These are phyloP conservation scores for Metschnikowia cubensis DNA, from an alignment of 805 yeast genomes.

Conservation along the genomic window DNA sequence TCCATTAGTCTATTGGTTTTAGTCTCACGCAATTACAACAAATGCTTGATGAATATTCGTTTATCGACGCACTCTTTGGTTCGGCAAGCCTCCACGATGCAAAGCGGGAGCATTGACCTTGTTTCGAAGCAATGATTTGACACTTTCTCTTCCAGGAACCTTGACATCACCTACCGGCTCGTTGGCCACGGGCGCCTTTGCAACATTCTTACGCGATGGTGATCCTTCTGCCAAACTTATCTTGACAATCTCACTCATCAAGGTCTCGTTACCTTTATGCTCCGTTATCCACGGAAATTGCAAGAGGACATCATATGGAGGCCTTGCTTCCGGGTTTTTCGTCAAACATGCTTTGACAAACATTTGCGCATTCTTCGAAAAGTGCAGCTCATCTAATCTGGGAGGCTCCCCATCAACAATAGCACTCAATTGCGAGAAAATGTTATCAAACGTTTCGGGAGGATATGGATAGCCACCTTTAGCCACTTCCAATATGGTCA, in stretches of 20 bases:
- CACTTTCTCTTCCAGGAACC: conserved; percentile 27
- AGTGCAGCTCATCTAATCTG: conserved; percentile 28
- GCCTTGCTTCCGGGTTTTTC: conserved; percentile 77
- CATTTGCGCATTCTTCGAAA: conserved; percentile 71
- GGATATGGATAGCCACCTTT: conserved; percentile 95
- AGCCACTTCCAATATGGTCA: conserved; percentile 82
- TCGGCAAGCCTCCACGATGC: conserved; percentile 39
- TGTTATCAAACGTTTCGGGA: conserved; percentile 84
- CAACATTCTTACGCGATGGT: conserved; percentile 12
- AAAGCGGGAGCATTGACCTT: conserved; percentile 43
- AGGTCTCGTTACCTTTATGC: conserved; percentile 37
- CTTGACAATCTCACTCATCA: conserved; percentile 27
- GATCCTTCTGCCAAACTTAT: conserved; percentile 13
- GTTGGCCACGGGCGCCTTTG: conserved; percentile 15
- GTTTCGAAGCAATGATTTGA: conserved; percentile 35
- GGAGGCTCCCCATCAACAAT: conserved; percentile 55
- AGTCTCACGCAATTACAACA: background rate
- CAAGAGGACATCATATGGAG: conserved; percentile 70
- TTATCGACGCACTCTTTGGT: conserved; percentile 15
- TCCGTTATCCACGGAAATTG: conserved; percentile 79
- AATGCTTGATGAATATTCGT: background rate
- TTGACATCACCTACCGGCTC: conserved; percentile 1
- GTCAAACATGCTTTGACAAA: conserved; percentile 76
- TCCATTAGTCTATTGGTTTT: background rate
- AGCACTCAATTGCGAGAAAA: conserved; percentile 89